Evolutionary conservation across 345 rosid species (phyloP).

Genomic region (Psidium friedrichsthalianum): DNA sequence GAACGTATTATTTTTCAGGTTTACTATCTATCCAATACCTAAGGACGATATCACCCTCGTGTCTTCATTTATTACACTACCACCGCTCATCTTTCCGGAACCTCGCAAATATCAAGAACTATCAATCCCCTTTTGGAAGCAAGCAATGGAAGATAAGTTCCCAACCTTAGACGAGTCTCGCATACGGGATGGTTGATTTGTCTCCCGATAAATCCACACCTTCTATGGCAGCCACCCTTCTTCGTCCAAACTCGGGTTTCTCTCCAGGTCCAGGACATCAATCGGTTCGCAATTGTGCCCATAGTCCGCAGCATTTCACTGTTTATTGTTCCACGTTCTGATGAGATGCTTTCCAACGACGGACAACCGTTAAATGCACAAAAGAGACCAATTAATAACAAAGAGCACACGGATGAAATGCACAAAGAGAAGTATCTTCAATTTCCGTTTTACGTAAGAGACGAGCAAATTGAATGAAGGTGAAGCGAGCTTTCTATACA

Average conservation of each 20-base stretch:
- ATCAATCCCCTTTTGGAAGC: no score
- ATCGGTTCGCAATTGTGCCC: not conserved
- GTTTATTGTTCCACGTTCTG: not conserved
- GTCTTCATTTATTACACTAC: not conserved
- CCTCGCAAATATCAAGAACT: not conserved
- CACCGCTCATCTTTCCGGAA: not conserved
- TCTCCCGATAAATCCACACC: not conserved
- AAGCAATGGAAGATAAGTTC: not conserved
- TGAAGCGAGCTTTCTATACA: not conserved
- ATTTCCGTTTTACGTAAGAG: not conserved
- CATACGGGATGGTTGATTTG: not conserved
- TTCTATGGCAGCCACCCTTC: not conserved
- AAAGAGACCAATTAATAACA: not conserved
- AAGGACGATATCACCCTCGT: not conserved
- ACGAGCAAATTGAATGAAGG: not conserved
- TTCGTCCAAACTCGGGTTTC: not conserved
- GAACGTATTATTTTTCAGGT: no score
- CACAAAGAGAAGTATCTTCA: not conserved
- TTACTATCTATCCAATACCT: no score
- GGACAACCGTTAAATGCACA: not conserved
- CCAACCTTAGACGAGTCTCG: not conserved
- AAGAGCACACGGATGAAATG: not conserved
- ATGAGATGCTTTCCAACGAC: not conserved
- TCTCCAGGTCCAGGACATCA: not conserved
- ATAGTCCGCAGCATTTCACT: not conserved